phyloP scores from a whole-genome alignment of 805 yeast genomes.

The Suhomyces tanzawaensis region DNA sequence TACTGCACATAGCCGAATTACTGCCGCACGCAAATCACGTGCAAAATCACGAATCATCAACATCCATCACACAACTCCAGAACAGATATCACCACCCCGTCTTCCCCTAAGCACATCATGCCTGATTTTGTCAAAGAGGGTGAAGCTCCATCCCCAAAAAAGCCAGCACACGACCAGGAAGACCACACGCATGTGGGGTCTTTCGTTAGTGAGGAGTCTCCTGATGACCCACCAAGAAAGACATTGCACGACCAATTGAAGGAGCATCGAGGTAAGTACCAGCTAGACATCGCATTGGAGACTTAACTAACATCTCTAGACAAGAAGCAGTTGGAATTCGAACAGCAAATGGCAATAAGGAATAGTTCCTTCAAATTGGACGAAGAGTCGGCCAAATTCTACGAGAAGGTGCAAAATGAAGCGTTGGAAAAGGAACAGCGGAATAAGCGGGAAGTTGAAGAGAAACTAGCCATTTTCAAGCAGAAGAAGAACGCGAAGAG shows the following conservation, averaged over 20 bases:
- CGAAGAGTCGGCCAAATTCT: slow-evolving; percentile 35
- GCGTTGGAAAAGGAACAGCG: slow-evolving; percentile 18
- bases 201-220: slow-evolving; percentile 6
- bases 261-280: slow-evolving; percentile 37
- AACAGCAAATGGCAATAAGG: slow-evolving; percentile 24
- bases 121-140: slow-evolving; percentile 11
- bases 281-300: not conserved
- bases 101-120: too few species aligned
- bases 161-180: not conserved
- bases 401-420: slow-evolving; percentile 22
- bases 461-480: slow-evolving; percentile 11
- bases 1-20: too few species aligned
- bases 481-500: not conserved
- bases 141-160: not conserved
- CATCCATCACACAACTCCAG: too few species aligned
- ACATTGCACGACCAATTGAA: slow-evolving; percentile 42
- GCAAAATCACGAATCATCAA: too few species aligned
- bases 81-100: too few species aligned
- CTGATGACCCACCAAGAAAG: slow-evolving; percentile 29
- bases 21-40: too few species aligned
- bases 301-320: slow-evolving; percentile 21
- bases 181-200: not conserved
- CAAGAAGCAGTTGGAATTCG: slow-evolving; percentile 31
- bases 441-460: slow-evolving; percentile 20
- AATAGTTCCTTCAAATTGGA: slow-evolving; percentile 43